These are phyloP conservation scores for Bathelium albidoporum DNA, from an alignment of 495 filamentous ascomycete species.

Conservation along the genomic window DNA sequence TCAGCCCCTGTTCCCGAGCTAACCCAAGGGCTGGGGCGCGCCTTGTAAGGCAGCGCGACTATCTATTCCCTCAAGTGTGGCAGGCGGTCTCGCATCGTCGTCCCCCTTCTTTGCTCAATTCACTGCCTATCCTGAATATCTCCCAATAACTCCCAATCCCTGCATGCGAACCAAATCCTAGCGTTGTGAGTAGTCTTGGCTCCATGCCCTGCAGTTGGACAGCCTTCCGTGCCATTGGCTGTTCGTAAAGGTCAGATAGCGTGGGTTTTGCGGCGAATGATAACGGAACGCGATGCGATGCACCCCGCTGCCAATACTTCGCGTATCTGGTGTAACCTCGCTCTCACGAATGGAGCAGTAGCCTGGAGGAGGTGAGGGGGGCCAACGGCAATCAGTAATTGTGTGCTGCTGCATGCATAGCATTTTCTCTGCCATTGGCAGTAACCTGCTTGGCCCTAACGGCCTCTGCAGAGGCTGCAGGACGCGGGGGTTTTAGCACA, in stretches of 20 bases:
- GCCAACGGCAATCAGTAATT: not conserved
- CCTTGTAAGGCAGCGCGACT: not conserved
- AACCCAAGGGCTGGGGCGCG: not conserved
- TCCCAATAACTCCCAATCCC: too few species aligned
- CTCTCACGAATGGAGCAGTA: not conserved
- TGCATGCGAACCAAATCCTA: too few species aligned
- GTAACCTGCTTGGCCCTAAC: not conserved
- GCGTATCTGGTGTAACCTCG: constrained; percentile 5
- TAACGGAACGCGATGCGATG: not conserved
- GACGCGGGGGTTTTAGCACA: not conserved
- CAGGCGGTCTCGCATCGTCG: not conserved
- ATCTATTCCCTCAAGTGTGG: not conserved
- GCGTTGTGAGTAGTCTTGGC: too few species aligned
- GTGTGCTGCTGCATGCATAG: not conserved
- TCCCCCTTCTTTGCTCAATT: too few species aligned
- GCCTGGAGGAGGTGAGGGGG: not conserved
- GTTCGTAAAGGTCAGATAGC: not conserved
- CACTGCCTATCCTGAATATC: too few species aligned
- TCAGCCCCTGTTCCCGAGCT: not conserved
- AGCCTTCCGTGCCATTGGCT: too few species aligned
- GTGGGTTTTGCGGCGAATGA: not conserved
- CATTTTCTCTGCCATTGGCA: not conserved
- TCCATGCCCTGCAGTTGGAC: too few species aligned
- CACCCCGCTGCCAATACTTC: not conserved
- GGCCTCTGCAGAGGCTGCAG: not conserved